These are phyloP conservation scores for Saturnispora sanitii DNA, from an alignment of 805 yeast genomes.

Conservation along the genomic window DNA sequence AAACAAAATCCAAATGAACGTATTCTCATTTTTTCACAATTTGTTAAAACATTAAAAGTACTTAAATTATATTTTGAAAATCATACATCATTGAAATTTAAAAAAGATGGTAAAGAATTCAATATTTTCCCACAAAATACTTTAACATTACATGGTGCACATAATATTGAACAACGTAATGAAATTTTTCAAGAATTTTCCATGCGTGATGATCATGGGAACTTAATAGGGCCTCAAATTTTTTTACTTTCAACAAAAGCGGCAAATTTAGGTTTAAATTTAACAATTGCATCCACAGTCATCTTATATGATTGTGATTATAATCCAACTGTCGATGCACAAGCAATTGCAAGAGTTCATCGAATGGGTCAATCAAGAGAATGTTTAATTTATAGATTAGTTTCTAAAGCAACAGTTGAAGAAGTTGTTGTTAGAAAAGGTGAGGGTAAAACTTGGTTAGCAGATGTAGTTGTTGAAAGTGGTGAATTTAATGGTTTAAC, in stretches of 20 bases:
- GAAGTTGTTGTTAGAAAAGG: conserved; percentile 73
- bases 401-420: conserved; percentile 72
- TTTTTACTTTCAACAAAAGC: conserved; percentile 85
- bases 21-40: conserved; percentile 78
- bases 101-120: conserved; percentile 30
- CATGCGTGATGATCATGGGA: conserved; percentile 1
- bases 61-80: conserved; percentile 61
- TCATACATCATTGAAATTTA: conserved; percentile 9
- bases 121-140: conserved; percentile 10
- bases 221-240: conserved; percentile 30
- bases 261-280: conserved; percentile 88
- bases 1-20: conserved; percentile 27
- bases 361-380: conserved; percentile 86
- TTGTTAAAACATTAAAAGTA: conserved; percentile 78
- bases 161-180: conserved; percentile 56
- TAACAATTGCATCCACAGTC: conserved; percentile 83
- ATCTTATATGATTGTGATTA: conserved; percentile 87
- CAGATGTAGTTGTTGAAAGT: conserved; percentile 60
- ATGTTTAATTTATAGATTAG: conserved; percentile 70
- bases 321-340: conserved; percentile 95
- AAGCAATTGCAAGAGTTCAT: conserved; percentile 93
- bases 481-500: conserved; percentile 40
- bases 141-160: conserved; percentile 50
- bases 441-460: conserved; percentile 69
- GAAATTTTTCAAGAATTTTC: conserved; percentile 48